Evolutionary conservation across 2,329 filamentous ascomycete species (phyloP).

Genomic region (Colletotrichum sp.): DNA sequence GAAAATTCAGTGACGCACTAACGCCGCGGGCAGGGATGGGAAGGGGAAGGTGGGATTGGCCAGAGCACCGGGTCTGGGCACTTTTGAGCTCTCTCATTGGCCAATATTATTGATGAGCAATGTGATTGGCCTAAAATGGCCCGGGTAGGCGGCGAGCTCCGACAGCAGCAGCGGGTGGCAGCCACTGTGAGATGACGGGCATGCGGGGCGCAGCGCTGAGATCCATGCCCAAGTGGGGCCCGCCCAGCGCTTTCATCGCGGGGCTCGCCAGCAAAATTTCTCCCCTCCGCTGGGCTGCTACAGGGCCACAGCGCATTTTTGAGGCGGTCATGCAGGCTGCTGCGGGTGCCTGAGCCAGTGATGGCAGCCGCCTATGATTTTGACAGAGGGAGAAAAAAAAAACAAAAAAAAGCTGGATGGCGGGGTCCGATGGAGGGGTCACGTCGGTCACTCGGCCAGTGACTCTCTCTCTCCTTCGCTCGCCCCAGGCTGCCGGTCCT

Average conservation of each 20-base stretch:
- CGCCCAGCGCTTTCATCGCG: neutral
- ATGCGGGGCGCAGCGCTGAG: slow-evolving; percentile 2
- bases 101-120: accelerated
- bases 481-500: neutral
- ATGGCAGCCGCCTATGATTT: neutral
- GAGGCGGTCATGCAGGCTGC: neutral
- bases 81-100: neutral
- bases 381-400: neutral
- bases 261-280: slow-evolving; percentile 19
- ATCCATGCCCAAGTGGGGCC: neutral
- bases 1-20: slow-evolving; percentile 6
- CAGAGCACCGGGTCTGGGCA: neutral
- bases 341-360: neutral
- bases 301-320: neutral
- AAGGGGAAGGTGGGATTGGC: neutral
- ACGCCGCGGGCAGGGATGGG: neutral
- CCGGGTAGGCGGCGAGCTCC: neutral
- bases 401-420: neutral
- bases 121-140: neutral
- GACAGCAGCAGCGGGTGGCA: neutral
- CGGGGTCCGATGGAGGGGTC: slow-evolving; percentile 5
- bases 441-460: neutral
- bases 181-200: neutral
- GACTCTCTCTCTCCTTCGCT: neutral
- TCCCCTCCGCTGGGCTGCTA: neutral